Evolutionary conservation across 441 rosid genomes (phyloP), one percentile per base, ranked within the genome.

Genomic region (Rhodomyrtus psidioides): DNA sequence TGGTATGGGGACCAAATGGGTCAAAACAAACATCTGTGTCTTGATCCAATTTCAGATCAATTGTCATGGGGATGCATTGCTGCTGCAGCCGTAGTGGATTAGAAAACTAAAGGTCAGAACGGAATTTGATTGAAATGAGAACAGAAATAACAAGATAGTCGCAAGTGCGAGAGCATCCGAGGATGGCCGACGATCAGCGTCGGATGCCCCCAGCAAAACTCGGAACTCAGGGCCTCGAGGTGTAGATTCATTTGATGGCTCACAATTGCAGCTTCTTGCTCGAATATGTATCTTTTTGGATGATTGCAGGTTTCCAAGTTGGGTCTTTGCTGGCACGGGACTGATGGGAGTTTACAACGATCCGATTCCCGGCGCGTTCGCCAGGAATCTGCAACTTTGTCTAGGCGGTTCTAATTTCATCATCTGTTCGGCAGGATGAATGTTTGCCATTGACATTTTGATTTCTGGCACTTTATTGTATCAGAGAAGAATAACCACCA

Each of bases 311-410:
- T 59, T 59, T 83, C 85, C 21, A 83, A 86, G 65, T 10, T 86
- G 84, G 85, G 85, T 17, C 59, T 83, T 49, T 55, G 85, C 53
- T 83, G n/a, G 81, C 27, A 83, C 59, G 85, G 81, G 85, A 42
- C 57, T 19, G 49, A 83, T 81, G 7, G 55, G 57, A 49, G 16
- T 44, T 44, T 83, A 49, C 42, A 83, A 55, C 26, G 82, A 62
- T 83, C 85, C 83, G 23, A 55, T 54, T 53, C 74, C 56, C n/a
- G n/a, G n/a, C n/a, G n/a, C n/a, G n/a, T n/a, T n/a, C n/a, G n/a
- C n/a, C n/a, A n/a, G n/a, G n/a, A n/a, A 27, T 27, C 70, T 4
- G 8, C 39, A 14, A 59, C 21, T 14, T 59, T 7, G 19, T 59
- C 70, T 28, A 6, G 70, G 70, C 70, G 5, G 39, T 27, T 59